Evolutionary conservation across 805 yeast species (phyloP).

Genomic region (Kodamaea jinghongensis): DNA sequence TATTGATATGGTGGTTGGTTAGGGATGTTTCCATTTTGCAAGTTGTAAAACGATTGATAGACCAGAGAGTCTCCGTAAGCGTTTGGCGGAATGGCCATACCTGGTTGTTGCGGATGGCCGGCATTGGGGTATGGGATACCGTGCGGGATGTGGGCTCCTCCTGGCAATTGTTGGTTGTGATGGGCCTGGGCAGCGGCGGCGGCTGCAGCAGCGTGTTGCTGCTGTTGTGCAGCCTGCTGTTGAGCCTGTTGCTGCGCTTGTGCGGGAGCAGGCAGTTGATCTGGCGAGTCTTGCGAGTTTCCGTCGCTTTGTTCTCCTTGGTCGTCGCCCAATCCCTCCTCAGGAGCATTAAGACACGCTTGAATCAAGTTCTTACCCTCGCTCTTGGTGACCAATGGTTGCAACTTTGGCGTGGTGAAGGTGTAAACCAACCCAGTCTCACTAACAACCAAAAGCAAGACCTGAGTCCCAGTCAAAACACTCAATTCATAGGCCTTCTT

Average conservation of each 20-base stretch:
- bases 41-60: slow-evolving; percentile 59
- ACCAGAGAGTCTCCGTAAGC: slow-evolving; percentile 55
- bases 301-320: slow-evolving; percentile 54
- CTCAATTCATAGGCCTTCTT: slow-evolving; percentile 98
- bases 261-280: slow-evolving; percentile 36
- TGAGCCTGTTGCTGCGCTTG: slow-evolving; percentile 15
- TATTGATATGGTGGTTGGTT: slow-evolving; percentile 58
- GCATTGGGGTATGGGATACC: slow-evolving; percentile 46
- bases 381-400: slow-evolving; percentile 94
- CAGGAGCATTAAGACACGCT: slow-evolving; percentile 97
- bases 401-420: slow-evolving; percentile 97
- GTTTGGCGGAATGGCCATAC: slow-evolving; percentile 44
- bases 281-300: slow-evolving; percentile 39
- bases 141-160: slow-evolving; percentile 40
- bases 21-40: slow-evolving; percentile 47
- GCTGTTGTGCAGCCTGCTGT: slow-evolving; percentile 16
- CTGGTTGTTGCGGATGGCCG: slow-evolving; percentile 34
- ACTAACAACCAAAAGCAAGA: slow-evolving; percentile 86
- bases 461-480: slow-evolving; percentile 97
- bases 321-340: slow-evolving; percentile 68
- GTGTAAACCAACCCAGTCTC: slow-evolving; percentile 99
- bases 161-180: slow-evolving; percentile 33
- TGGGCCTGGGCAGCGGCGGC: slow-evolving; percentile 32
- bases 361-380: slow-evolving; percentile 97
- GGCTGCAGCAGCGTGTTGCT: slow-evolving; percentile 20